Evolutionary conservation across 352 stramenopile genomes (phyloP), one percentile per base, ranked within the genome.

Genomic region (Globisporangium radiosum): DNA sequence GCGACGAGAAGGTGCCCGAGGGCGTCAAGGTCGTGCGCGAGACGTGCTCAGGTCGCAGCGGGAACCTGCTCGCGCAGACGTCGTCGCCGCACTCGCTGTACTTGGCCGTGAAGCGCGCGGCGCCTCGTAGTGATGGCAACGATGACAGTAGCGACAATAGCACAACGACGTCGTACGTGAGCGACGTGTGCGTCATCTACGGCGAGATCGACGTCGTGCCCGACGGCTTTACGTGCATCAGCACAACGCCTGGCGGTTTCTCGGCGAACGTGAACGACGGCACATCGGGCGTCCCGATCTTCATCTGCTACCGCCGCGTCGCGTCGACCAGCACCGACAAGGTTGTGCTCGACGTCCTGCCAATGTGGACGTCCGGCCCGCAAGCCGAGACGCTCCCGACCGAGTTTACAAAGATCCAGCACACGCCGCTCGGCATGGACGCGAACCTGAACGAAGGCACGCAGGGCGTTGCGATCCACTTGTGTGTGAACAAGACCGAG

Each of bases 181-280:
- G 69, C 39, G 86, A 95, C 15, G 62, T 95, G 15, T 90, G 75
- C 39, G 81, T 95, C 7, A 87, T 95, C 40, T 95, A 94, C 52
- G 83, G 82, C 3, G 86, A 93, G 43, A 92, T 95, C 40, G 86
- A 95, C 56, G 75, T 80, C 14, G 65, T 94, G 5, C 86, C 86
- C 10, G 86, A 95, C 14, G 63, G 76, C 36, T 95, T 90, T 50
- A 87, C 63, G 19, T 92, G 77, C 57, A 73, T 95, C 6, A 50
- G 88, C 56, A 72, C 68, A 33, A 95, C 86, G n/a, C 76, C 82
- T 15, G 64, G 66, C 0, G 85, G 85, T 3, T 62, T 81, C 55
- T 90, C 81, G 4, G 86, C 85, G 2, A 95, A 95, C 57, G 66
- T 94, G 25, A 95, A 95, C 64, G 81, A 92, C 36, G 85, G 85